A percentile compares a stretch with the other conserved stretches of the same genome.
Evolutionary conservation across 768 basidiomycete species (phyloP).

Genomic region (Rhizopogon vulgaris): DNA sequence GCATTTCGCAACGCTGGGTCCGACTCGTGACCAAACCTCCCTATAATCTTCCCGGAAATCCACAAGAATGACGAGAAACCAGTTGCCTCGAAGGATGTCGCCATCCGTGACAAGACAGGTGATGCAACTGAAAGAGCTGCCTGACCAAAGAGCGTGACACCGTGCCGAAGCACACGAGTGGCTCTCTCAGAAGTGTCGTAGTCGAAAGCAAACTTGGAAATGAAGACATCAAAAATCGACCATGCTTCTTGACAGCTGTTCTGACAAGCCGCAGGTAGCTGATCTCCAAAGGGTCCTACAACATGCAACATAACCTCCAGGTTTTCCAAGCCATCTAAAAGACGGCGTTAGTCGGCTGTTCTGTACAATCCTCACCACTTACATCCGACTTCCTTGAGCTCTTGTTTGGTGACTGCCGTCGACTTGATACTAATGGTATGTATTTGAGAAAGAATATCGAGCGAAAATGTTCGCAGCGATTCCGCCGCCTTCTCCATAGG

Average conservation of each 20-base stretch:
- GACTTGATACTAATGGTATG: conserved; percentile 56
- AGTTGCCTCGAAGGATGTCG: conserved; percentile 68
- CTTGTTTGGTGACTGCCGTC: conserved; percentile 57
- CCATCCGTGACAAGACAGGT: conserved; percentile 69
- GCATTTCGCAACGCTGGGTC: conserved; percentile 48
- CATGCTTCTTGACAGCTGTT: conserved; percentile 78
- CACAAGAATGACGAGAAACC: conserved; percentile 87
- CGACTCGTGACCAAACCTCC: conserved; percentile 65
- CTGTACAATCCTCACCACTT: conserved; percentile 21
- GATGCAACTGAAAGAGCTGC: conserved; percentile 63
- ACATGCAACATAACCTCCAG: conserved; percentile 88
- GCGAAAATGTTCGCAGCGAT: conserved; percentile 79
- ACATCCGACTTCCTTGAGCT: conserved; percentile 66
- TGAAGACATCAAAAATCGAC: conserved; percentile 73
- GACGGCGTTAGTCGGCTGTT: conserved; percentile 7
- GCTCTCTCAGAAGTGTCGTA: conserved; percentile 76
- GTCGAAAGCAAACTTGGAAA: conserved; percentile 70
- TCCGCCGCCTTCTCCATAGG: conserved; percentile 81
- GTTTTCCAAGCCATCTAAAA: conserved; percentile 79
- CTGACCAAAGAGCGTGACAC: conserved; percentile 72
- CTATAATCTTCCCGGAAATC: conserved; percentile 87
- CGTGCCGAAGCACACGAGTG: conserved; percentile 80
- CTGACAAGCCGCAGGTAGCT: conserved; percentile 74
- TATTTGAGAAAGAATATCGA: conserved; percentile 76
- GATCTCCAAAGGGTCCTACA: conserved; percentile 75